Percentiles rank a stretch among this genome's conserved stretches.
Conservation (phyloP, 805 yeast species). For the Kuraishia piskuri region DNA sequence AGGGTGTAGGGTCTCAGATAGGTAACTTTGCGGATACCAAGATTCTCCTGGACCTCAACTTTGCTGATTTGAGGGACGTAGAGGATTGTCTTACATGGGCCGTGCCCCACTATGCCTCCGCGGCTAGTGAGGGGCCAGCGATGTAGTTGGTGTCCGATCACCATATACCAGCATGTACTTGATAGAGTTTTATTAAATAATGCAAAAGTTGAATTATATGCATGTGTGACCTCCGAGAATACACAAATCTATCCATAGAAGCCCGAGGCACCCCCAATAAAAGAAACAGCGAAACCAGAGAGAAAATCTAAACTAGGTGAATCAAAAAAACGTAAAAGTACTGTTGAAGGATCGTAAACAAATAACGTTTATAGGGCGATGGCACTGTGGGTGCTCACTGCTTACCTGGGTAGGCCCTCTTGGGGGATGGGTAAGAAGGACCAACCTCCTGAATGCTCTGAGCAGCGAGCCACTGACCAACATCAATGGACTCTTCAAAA, state of each 20-base stretch:
- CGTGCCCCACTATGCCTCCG: slow-evolving; percentile 17
- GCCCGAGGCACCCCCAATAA: neutral
- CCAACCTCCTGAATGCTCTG: slow-evolving; percentile 89
- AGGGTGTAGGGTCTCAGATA: no score
- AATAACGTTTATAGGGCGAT: neutral
- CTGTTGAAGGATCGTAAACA: slow-evolving; percentile 1
- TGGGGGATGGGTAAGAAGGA: slow-evolving; percentile 85
- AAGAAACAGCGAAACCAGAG: neutral
- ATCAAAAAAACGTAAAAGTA: neutral
- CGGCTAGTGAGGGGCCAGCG: neutral
- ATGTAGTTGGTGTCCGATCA: neutral
- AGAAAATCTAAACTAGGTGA: neutral
- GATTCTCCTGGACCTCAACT: slow-evolving; percentile 34
- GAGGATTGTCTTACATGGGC: slow-evolving; percentile 54
- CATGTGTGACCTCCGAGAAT: neutral
- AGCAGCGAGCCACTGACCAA: slow-evolving; percentile 96
- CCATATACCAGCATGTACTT: neutral
- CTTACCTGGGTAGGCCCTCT: slow-evolving; percentile 35
- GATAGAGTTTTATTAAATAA: neutral
- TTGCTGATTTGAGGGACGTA: slow-evolving; percentile 42
- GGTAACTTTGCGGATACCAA: slow-evolving; percentile 14
- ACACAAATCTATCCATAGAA: neutral
- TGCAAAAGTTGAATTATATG: slow-evolving; percentile 3
- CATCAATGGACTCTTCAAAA: slow-evolving; percentile 52
- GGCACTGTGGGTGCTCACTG: neutral